Percentiles rank a stretch among this genome's conserved stretches.
Evolutionary conservation across 1,284 basidiomycete genomes (phyloP).

Genomic region (Heterobasidion occidentale): DNA sequence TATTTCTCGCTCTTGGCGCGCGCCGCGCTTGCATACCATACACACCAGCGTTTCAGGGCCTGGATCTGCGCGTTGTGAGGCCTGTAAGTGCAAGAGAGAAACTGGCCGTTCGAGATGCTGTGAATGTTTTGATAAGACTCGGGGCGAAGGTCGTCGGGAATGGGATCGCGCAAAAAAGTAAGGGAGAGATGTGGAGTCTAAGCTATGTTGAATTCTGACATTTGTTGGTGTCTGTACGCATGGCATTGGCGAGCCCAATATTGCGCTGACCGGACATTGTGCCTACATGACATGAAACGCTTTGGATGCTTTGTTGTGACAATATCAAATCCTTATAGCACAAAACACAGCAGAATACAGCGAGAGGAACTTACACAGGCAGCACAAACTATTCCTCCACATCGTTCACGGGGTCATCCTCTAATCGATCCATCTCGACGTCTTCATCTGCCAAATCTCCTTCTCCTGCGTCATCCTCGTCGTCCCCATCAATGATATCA

Average conservation of each 20-base stretch:
- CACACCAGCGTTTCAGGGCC: constrained; percentile 13
- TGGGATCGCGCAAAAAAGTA: constrained; percentile 1
- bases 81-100: constrained; percentile 12
- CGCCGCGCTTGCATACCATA: constrained; percentile 14
- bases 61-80: constrained; percentile 11
- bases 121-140: constrained; percentile 8
- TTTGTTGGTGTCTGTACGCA: background rate
- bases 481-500: constrained; percentile 12
- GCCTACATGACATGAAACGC: no score
- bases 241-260: background rate
- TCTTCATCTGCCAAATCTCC: constrained; percentile 3
- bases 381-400: no score
- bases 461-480: constrained; percentile 2
- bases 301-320: no score
- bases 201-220: constrained; percentile 11
- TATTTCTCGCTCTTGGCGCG: constrained; percentile 13
- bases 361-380: no score
- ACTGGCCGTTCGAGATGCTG: constrained; percentile 11
- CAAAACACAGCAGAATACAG: no score
- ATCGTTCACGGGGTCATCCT: no score
- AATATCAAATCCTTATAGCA: no score
- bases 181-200: constrained; percentile 16
- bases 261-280: no score
- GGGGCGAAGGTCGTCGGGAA: constrained; percentile 9
- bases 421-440: background rate